Evolutionary conservation across 2,329 filamentous ascomycete species (phyloP).

Genomic region (Paracamarosporium sp.): DNA sequence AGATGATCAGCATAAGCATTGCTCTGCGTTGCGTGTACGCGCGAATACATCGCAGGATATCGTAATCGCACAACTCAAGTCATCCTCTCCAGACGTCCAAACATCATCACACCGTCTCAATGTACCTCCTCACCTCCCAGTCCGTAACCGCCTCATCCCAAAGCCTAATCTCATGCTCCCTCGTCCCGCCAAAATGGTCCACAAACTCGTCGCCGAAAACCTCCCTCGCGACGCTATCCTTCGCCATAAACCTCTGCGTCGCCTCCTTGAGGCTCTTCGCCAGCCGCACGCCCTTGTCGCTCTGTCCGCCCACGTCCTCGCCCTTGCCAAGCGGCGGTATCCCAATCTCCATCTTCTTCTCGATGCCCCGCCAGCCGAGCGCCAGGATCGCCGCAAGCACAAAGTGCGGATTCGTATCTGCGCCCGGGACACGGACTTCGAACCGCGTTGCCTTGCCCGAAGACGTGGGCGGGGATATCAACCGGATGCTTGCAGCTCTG

Average conservation of each 20-base stretch:
- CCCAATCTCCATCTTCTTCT: constrained; percentile 86
- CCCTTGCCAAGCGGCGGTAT: constrained; percentile 85
- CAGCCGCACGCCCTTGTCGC: constrained; percentile 76
- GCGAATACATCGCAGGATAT: constrained; percentile 6
- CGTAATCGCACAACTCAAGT: background rate
- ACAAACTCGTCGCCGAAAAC: constrained; percentile 96
- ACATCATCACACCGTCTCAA: constrained; percentile 39
- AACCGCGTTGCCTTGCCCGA: constrained; percentile 88
- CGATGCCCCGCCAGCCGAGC: constrained; percentile 87
- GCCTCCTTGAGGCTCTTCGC: constrained; percentile 88
- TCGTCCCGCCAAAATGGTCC: constrained; percentile 90
- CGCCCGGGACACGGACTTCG: constrained; percentile 92
- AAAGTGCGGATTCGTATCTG: constrained; percentile 87
- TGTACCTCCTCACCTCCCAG: constrained; percentile 70
- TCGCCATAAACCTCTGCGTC: constrained; percentile 75
- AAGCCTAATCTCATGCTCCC: constrained; percentile 86
- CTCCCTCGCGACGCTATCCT: constrained; percentile 87
- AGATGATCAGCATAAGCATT: background rate
- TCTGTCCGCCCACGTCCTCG: constrained; percentile 75
- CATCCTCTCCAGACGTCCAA: background rate
- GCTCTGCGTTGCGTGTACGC: background rate
- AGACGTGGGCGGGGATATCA: constrained; percentile 87
- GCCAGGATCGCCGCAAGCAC: constrained; percentile 87
- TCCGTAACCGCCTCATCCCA: constrained; percentile 98
- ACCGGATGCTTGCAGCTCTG: constrained; percentile 85